Evolutionary conservation across 1,139 yeast genomes (phyloP).

Genomic region (Hyphopichia wangnamkhiaoensis): DNA sequence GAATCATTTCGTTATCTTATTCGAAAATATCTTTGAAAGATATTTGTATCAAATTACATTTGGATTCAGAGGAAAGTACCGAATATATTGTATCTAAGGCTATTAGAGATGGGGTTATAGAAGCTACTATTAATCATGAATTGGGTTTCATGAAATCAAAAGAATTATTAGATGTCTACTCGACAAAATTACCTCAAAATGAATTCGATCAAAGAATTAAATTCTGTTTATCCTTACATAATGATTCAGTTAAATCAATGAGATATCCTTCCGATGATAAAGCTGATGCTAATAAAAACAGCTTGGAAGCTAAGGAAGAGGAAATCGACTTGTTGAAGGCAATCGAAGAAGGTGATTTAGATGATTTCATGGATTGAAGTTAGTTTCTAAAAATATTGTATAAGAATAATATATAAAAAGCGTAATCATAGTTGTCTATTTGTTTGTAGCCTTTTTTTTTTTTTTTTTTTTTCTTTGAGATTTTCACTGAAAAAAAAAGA

Average conservation of each 20-base stretch:
- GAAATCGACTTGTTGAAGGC: slow-evolving; percentile 49
- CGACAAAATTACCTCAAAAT: slow-evolving; percentile 82
- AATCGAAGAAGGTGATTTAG: slow-evolving; percentile 51
- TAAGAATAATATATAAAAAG: too few relatives aligned
- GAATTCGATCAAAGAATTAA: slow-evolving; percentile 92
- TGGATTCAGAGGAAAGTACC: slow-evolving; percentile 93
- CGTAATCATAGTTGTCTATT: too few relatives aligned
- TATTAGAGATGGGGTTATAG: slow-evolving; percentile 96
- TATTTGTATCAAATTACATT: slow-evolving; percentile 81
- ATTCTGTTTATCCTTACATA: slow-evolving; percentile 87
- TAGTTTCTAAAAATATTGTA: too few relatives aligned
- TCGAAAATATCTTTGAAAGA: slow-evolving; percentile 90
- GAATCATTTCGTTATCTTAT: slow-evolving; percentile 90
- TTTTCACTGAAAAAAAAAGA: neutral
- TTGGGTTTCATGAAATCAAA: slow-evolving; percentile 89
- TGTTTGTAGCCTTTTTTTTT: too few relatives aligned
- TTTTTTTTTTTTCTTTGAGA: too few relatives aligned
- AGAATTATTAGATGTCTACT: slow-evolving; percentile 83
- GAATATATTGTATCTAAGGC: slow-evolving; percentile 97
- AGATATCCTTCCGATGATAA: slow-evolving; percentile 70
- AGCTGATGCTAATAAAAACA: slow-evolving; percentile 24
- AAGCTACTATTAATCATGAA: slow-evolving; percentile 90
- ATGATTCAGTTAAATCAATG: slow-evolving; percentile 94
- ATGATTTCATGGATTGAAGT: slow-evolving; percentile 44
- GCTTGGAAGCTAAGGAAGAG: slow-evolving; percentile 39